Evolutionary conservation across 257 asterid species (phyloP), one percentile per base, ranked within the genome.

Genomic region (Paulownia fortunei): DNA sequence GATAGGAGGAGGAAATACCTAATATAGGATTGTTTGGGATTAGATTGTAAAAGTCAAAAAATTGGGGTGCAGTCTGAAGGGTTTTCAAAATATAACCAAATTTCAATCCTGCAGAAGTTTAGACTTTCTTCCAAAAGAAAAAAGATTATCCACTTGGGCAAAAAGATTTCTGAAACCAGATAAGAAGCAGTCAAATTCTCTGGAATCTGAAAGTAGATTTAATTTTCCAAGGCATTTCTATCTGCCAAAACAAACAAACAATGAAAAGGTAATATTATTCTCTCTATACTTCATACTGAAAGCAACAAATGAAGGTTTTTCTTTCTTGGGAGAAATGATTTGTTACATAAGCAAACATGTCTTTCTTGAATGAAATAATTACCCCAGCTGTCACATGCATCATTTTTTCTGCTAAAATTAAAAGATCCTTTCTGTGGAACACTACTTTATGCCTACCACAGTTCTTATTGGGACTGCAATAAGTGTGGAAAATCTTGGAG

Each of bases 251-350:
- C 49, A 74, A 68, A 74, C 78, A 67, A 62, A 81, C 49, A 65
- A 73, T 47, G 71, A 66, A 77, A 78, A 67, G 69, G 39, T 75
- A 55, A 5, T 51, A 69, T 69, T 79, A 79, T 79, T 79, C 84
- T 56, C 81, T 82, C 49, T 3, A 73, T 36, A 32, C 37, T 68
- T 59, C 58, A 66, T 66, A 27, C 60, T 76, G 76, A 79, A 86
- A 86, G 84, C 76, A 71, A 83, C 82, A 86, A 78, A 64, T 66
- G 83, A 81, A 80, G 65, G 69, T 61, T 67, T 77, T 79, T 76
- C 80, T 79, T 84, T 85, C 88, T 82, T 76, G 81, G 82, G 60
- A n/a, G 72, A 55, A 80, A 82, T 82, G 74, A 82, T 84, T 77
- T 47, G 44, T 44, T 58, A 24, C 78, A 62, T 30, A 52, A 81